A percentile compares a stretch with the other conserved stretches of the same genome.
These are phyloP conservation scores for Colletotrichum camelliae DNA, from an alignment of 2,329 filamentous ascomycete genomes.

Conservation along the genomic window DNA sequence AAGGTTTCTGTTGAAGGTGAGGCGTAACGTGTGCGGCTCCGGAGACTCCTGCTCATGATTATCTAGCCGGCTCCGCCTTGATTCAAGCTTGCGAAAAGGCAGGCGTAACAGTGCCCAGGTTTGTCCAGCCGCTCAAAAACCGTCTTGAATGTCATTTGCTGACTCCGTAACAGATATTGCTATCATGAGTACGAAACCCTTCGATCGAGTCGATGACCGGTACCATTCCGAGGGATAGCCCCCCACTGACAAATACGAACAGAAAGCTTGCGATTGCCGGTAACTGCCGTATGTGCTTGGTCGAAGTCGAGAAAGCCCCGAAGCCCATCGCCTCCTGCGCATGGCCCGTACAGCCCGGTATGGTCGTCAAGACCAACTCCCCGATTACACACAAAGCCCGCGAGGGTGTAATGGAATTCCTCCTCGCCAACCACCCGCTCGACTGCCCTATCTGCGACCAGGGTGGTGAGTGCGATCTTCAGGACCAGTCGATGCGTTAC, in stretches of 20 bases:
- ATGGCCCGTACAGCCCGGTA: conserved; percentile 97
- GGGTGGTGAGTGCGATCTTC: conserved; percentile 97
- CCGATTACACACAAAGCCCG: conserved; percentile 95
- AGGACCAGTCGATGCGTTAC: conserved; percentile 99
- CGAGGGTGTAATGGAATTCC: conserved; percentile 98
- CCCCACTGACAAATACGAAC: conserved; percentile 43
- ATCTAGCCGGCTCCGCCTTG: conserved; percentile 87
- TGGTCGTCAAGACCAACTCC: conserved; percentile 99
- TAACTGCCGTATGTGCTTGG: conserved; percentile 99
- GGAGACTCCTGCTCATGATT: conserved; percentile 22
- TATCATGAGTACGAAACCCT: conserved; percentile 84
- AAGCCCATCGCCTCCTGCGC: conserved; percentile 98
- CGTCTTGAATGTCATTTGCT: conserved; percentile 21
- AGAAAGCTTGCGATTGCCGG: conserved; percentile 99
- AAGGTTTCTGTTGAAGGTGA: conserved; percentile 96
- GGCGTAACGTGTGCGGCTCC: conserved; percentile 21
- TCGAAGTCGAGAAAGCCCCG: conserved; percentile 94
- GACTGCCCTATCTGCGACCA: conserved; percentile 99
- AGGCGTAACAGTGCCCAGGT: conserved; percentile 86
- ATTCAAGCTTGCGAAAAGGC: conserved; percentile 99
- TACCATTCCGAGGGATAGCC: conserved; percentile 21
- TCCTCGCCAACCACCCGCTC: conserved; percentile 93
- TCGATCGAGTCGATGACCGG: conserved; percentile 27
- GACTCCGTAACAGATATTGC: conserved; percentile 74
- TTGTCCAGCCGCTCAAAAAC: conserved; percentile 32